Evolutionary conservation across 208 protist species (phyloP), one percentile per base, ranked within the genome.

Genomic region (Leishmania turanica): DNA sequence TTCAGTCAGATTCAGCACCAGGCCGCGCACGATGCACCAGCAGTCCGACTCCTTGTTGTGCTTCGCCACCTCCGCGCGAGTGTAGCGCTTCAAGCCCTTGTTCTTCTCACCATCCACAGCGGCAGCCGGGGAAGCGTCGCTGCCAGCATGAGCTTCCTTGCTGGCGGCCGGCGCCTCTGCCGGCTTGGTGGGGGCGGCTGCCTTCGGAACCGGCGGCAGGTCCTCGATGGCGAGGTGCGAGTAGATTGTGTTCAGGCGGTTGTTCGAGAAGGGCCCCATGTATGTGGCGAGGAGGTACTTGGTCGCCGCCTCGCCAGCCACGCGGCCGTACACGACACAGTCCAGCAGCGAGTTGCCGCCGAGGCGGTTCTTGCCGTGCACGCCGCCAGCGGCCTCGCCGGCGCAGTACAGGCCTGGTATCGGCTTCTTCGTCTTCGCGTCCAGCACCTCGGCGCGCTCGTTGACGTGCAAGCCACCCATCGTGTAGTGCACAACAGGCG

Each of bases 401-500:
- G 96, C 96, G 72, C 92, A 97, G 83, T 90, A 99, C n/a, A 99
- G 89, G 37, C 98, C 96, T 0, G 78, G 78, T 58, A 99, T 92
- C 37, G 88, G 71, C 51, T 82, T 88, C 34, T 71, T 66, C 49
- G 87, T 82, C 71, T 81, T 76, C 49, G 45, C 79, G 51, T 87
- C 74, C 0, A 99, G 86, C 53, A 99, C 92, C 72, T 90, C 79
- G 13, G 86, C 89, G 19, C 91, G 54, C 31, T 79, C 40, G 84
- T 96, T 93, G 54, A 99, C 92, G 6, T 75, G 42, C 31, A 99
- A 42, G 60, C 98, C 98, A 66, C 99, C 99, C 98, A 99, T 99
- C 31, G 92, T 98, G 92, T 99, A 99, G 90, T 99, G 99, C 80
- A 99, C 88, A 24, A 92, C 89, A 27, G 98, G 98, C 37, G 95